Evolutionary conservation across 2,329 filamentous ascomycete genomes (phyloP), one percentile per base, ranked within the genome.

Genomic region (Scedosporium boydii): DNA sequence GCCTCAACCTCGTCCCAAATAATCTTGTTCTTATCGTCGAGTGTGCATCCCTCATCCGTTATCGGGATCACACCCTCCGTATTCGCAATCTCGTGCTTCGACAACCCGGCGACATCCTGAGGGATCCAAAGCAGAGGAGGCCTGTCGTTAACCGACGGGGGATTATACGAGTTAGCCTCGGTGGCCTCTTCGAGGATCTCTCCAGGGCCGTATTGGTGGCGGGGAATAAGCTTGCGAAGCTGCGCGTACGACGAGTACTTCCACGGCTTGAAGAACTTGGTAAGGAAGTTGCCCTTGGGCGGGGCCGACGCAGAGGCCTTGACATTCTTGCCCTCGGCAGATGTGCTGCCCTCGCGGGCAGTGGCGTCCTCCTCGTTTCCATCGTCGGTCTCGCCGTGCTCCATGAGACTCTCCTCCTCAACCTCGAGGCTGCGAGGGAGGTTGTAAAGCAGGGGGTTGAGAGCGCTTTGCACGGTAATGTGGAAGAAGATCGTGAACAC

Each of bases 71-170:
- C 82, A 68, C 82, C 84, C 67, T 79, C 79, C 0, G 89, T 89
- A 68, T 95, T 89, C 12, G 79, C 79, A 61, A 95, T 80, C 74
- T 96, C 92, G 71, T 96, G 89, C 68, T 81, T 81, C 61, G 87
- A 91, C 51, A 96, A 83, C 9, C 91, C 89, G 26, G 86, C 83
- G 1, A 81, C 75, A 69, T 96, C 92, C 63, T 84, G 80, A 0
- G 92, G 91, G 62, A 96, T 89, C 92, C 92, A 96, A n/a, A 96
- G 78, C 34, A 91, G 76, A 1, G 90, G 89, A 1, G 83, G 74
- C 67, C 80, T 67, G 64, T 84, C 79, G 26, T 74, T 82, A 70
- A 93, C 81, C 0, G 88, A 82, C 0, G 91, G 90, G 65, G 92
- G 87, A 73, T 83, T 84, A 75, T 91, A 93, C 0, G 90, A 92